Percentiles rank a stretch among this genome's conserved stretches.
phyloP scores from a whole-genome alignment of 345 rosid genomes.

The Salix dunnii region DNA sequence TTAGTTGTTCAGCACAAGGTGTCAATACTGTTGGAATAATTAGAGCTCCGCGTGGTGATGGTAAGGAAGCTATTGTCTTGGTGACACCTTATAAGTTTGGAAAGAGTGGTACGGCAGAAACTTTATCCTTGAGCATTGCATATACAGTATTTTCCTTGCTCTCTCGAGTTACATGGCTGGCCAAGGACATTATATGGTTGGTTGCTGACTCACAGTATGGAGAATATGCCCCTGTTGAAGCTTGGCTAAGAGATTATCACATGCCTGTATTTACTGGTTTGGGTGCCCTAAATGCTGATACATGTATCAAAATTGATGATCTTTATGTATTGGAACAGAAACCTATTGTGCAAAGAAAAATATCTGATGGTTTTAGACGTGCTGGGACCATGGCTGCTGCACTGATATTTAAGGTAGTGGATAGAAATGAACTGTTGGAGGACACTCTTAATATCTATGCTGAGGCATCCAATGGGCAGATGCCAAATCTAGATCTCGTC shows the following conservation, averaged over 20 bases:
- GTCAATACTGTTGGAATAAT: slow-evolving; percentile 54
- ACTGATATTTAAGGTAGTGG: slow-evolving; percentile 73
- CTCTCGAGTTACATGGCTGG: slow-evolving; percentile 79
- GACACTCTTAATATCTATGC: slow-evolving; percentile 72
- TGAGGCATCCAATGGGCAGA: slow-evolving; percentile 97
- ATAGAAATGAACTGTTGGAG: slow-evolving; percentile 42
- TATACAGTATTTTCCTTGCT: slow-evolving; percentile 79
- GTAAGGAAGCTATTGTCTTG: slow-evolving; percentile 88
- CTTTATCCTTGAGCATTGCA: slow-evolving; percentile 61
- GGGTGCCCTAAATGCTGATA: slow-evolving; percentile 24
- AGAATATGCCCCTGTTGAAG: slow-evolving; percentile 71
- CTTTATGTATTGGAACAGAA: slow-evolving; percentile 22
- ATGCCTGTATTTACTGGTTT: slow-evolving; percentile 51
- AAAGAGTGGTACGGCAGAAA: slow-evolving; percentile 45
- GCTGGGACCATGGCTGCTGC: slow-evolving; percentile 94
- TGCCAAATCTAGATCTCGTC: slow-evolving; percentile 95
- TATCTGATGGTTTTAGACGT: slow-evolving; percentile 50
- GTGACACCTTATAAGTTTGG: slow-evolving; percentile 71
- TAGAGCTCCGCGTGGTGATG: slow-evolving; percentile 95
- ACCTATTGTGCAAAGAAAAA: slow-evolving; percentile 18
- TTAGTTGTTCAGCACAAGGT: slow-evolving; percentile 56
- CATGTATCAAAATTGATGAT: slow-evolving; percentile 21
- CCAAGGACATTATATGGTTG: slow-evolving; percentile 88
- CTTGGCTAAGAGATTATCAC: slow-evolving; percentile 90
- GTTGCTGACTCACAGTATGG: slow-evolving; percentile 83